Conservation (phyloP, 1,284 basidiomycete species). For the Rhizopogon parksii region DNA sequence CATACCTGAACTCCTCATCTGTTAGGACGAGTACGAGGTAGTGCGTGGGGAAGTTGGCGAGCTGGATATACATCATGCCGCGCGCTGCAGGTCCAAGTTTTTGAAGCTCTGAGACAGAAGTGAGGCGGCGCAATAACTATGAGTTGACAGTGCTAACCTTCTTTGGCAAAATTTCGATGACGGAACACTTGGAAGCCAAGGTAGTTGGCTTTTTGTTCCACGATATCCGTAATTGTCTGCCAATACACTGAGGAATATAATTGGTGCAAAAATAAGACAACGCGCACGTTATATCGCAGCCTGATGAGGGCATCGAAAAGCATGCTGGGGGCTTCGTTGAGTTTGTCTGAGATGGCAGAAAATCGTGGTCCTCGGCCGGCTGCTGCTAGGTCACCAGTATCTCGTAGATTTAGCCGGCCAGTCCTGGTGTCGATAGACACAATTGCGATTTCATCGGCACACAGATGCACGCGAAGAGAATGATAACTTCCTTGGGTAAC, state of each 20-base stretch:
- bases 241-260: neutral
- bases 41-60: conserved; percentile 61
- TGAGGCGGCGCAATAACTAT: neutral
- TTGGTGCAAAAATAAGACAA: neutral
- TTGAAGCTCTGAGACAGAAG: conserved; percentile 40
- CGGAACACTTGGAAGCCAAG: conserved; percentile 66
- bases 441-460: conserved; percentile 64
- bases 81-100: conserved; percentile 57
- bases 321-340: conserved; percentile 59
- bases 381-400: conserved; percentile 69
- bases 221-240: conserved; percentile 67
- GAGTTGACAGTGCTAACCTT: conserved; percentile 36
- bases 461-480: conserved; percentile 58
- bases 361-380: conserved; percentile 62
- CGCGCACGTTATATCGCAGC: conserved; percentile 51
- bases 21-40: conserved; percentile 75
- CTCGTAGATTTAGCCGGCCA: conserved; percentile 60
- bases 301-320: conserved; percentile 46
- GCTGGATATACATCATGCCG: conserved; percentile 60
- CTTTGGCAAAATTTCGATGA: conserved; percentile 55
- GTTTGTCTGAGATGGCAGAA: conserved; percentile 41
- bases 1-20: conserved; percentile 69
- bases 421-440: conserved; percentile 69
- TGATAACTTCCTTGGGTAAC: conserved; percentile 36
- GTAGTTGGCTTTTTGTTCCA: conserved; percentile 70